Conservation (phyloP, 2,329 filamentous ascomycete species). For the Hymenoscyphus repandus region DNA sequence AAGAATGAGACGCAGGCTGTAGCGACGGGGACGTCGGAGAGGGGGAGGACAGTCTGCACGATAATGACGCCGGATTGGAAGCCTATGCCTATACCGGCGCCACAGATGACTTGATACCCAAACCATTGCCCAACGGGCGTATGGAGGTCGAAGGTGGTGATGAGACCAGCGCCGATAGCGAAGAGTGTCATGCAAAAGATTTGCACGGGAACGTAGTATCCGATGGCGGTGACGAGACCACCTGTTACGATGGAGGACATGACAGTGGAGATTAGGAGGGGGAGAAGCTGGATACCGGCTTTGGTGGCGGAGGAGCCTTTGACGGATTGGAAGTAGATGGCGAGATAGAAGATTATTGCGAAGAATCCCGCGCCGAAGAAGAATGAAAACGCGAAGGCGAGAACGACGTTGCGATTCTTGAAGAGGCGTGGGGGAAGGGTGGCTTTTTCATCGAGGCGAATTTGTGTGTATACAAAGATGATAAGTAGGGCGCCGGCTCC, state of each 20-base stretch:
- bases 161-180: constrained; percentile 37
- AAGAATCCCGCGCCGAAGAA: constrained; percentile 27
- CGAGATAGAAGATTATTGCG: constrained; percentile 28
- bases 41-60: constrained; percentile 46
- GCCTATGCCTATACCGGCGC: constrained; percentile 37
- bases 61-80: constrained; percentile 23
- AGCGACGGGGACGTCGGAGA: constrained; percentile 44
- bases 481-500: constrained; percentile 28
- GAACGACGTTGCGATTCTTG: constrained; percentile 20
- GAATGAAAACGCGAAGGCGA: constrained; percentile 18
- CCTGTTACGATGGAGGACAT: constrained; percentile 38
- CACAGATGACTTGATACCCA: constrained; percentile 51
- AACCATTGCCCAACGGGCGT: constrained; percentile 47
- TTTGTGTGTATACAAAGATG: constrained; percentile 31
- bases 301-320: constrained; percentile 35
- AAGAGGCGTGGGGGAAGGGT: constrained; percentile 37
- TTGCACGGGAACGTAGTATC: constrained; percentile 43
- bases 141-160: constrained; percentile 37
- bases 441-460: constrained; percentile 28
- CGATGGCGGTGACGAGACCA: constrained; percentile 33
- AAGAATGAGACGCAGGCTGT: constrained; percentile 54
- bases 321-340: constrained; percentile 33
- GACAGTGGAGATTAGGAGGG: constrained; percentile 38
- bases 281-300: constrained; percentile 40
- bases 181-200: constrained; percentile 35